Base-by-base conservation (phyloP, 75 land plant genomes). In the Ceratopteris richardii region DNA sequence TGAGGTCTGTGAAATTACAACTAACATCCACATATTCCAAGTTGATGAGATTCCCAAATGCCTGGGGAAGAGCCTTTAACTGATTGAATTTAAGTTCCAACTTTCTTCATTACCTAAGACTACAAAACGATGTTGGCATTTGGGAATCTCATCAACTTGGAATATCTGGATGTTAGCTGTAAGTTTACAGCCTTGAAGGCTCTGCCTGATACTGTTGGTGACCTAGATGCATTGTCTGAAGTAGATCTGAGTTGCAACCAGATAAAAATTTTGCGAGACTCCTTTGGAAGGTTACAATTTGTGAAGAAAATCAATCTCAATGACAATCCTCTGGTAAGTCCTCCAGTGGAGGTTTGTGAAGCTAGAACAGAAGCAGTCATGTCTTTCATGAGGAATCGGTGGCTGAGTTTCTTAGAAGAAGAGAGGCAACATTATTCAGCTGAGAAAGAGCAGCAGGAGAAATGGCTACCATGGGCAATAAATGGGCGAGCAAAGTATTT, bases 201-300 rank as follows among this genome's bases (percentile, higher is more conserved):
- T n/a, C n/a, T n/a, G n/a, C n/a, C n/a, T 24, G 77, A 82, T 1
- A 70, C 89, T 0, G 40, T 93, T 60, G 89, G 86, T 12, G 89
- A 88, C 60, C 69, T 93, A 28, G 69, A 26, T 18, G 85, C 77
- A 51, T 86, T 92, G 16, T 68, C 29, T 22, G 78, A 82, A 33
- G 70, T 92, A 43, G 89, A 92, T 67, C 76, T 92, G 52, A 84
- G 98, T 62, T 88, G 85, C 87, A 88, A 93, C 52, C 98, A 93
- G 56, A 80, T 93, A 62, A 77, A 68, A 56, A 77, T 62, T 29
- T 80, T 93, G 31, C 98, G 94, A 0, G 69, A 68, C 31, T 78
- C 84, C 21, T 74, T 93, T 51, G 86, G 90, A n/a, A 73, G 80
- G 44, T 83, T 93, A 22, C 74, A 69, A 17, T 82, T 77, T 29